Conservation (phyloP, 306 rosid genomes). For the Fragaria vesca region DNA sequence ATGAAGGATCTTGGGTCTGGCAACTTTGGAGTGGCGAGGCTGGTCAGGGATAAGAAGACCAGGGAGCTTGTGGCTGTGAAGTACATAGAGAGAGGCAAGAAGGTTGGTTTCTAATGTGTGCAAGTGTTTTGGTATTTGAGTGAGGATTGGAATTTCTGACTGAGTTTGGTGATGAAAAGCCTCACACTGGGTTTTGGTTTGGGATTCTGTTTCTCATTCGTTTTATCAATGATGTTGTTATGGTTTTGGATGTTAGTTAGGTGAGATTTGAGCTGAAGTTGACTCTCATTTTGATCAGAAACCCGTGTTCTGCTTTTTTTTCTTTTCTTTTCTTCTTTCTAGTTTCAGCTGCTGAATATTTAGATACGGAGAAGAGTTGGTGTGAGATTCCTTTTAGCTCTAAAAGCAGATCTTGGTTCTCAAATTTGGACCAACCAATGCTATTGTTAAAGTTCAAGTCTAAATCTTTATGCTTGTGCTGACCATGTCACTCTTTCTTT, state of each 20-base stretch:
- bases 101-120: conserved; percentile 41
- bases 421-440: neutral
- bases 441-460: neutral
- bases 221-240: neutral
- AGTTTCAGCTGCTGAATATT: neutral
- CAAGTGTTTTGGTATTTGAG: neutral
- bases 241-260: neutral
- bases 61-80: conserved; percentile 86
- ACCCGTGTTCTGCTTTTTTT: too few species aligned
- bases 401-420: neutral
- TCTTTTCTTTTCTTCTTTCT: neutral
- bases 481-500: neutral
- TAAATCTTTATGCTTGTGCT: neutral
- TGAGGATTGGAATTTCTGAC: neutral
- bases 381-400: neutral
- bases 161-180: neutral
- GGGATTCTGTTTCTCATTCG: neutral
- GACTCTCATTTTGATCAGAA: neutral
- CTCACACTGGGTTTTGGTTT: neutral
- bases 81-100: conserved; percentile 80
- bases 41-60: conserved; percentile 76
- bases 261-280: conserved; percentile 12
- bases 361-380: too few species aligned
- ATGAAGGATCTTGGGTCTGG: conserved; percentile 88
- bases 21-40: conserved; percentile 79